A percentile compares a stretch with the other conserved stretches of the same genome.
Conservation (phyloP, 2,329 filamentous ascomycete species). For the Colletotrichum plurivorum region DNA sequence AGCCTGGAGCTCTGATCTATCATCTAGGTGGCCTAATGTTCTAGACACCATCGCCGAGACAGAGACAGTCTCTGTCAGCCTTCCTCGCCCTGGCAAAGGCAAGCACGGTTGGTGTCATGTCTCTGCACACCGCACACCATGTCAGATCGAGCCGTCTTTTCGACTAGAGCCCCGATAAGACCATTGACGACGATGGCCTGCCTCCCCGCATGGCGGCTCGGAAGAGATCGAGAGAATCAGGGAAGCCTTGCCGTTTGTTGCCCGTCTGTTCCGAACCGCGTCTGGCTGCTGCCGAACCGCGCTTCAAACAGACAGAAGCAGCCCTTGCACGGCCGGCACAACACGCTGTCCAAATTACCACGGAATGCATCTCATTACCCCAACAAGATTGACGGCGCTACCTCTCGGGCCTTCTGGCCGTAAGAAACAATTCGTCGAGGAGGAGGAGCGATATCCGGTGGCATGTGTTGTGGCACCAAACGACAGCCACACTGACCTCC, state of each 20-base stretch:
- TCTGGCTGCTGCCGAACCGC: neutral
- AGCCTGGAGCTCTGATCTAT: conserved; percentile 21
- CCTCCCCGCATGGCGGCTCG: conserved; percentile 9
- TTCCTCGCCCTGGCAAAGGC: conserved; percentile 16
- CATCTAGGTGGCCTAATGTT: conserved; percentile 19
- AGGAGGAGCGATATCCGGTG: neutral
- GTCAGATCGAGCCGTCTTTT: neutral
- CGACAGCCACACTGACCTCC: conserved; percentile 33
- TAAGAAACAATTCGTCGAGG: neutral
- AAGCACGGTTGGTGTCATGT: conserved; percentile 12
- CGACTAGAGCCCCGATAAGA: neutral
- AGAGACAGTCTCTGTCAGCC: conserved; percentile 18
- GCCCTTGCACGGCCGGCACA: conserved; percentile 5
- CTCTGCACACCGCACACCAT: conserved; percentile 6
- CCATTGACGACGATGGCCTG: neutral
- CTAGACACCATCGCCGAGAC: conserved; percentile 18
- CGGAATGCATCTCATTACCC: conserved; percentile 14
- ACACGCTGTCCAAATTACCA: neutral
- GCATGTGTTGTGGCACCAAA: conserved; percentile 21
- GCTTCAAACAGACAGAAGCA: neutral
- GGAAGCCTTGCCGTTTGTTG: conserved; percentile 6
- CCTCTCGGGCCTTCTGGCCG: neutral
- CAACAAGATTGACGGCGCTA: neutral
- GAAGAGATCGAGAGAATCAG: neutral
- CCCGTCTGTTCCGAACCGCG: neutral